phyloP scores from a whole-genome alignment of 148 eudicot species.

The Camellia japonica region DNA sequence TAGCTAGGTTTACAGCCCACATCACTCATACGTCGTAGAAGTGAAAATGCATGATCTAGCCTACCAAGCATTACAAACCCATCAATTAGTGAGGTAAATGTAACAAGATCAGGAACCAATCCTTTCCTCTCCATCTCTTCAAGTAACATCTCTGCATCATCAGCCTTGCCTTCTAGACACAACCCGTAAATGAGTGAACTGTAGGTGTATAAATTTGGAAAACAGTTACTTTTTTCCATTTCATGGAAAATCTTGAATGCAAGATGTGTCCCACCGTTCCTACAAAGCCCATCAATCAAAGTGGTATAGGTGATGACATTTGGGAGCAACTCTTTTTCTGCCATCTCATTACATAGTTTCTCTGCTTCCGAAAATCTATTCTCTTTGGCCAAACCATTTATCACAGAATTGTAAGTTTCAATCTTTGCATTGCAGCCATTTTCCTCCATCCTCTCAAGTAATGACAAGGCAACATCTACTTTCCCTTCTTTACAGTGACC shows the following conservation, averaged over 20 bases:
- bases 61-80: conserved; percentile 58
- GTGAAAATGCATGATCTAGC: conserved; percentile 60
- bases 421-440: conserved; percentile 37
- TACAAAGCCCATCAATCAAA: conserved; percentile 68
- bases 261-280: conserved; percentile 43
- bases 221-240: conserved; percentile 54
- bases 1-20: conserved; percentile 55
- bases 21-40: conserved; percentile 47
- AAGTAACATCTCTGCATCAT: conserved; percentile 55
- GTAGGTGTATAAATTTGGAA: conserved; percentile 60
- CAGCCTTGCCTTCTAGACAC: conserved; percentile 56
- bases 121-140: conserved; percentile 54
- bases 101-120: conserved; percentile 60
- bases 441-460: conserved; percentile 53
- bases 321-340: conserved; percentile 40
- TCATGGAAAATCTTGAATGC: conserved; percentile 58
- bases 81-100: conserved; percentile 62
- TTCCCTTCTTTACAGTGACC: conserved; percentile 58
- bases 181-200: conserved; percentile 65
- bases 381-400: conserved; percentile 51
- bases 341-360: conserved; percentile 43
- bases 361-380: conserved; percentile 50
- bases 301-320: conserved; percentile 71
- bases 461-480: conserved; percentile 47
- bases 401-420: conserved; percentile 61